A percentile compares a stretch with the other conserved stretches of the same genome.
These are phyloP conservation scores for Geosiphon pyriformis DNA, from an alignment of 192 early-diverging fungal species.

Conservation along the genomic window DNA sequence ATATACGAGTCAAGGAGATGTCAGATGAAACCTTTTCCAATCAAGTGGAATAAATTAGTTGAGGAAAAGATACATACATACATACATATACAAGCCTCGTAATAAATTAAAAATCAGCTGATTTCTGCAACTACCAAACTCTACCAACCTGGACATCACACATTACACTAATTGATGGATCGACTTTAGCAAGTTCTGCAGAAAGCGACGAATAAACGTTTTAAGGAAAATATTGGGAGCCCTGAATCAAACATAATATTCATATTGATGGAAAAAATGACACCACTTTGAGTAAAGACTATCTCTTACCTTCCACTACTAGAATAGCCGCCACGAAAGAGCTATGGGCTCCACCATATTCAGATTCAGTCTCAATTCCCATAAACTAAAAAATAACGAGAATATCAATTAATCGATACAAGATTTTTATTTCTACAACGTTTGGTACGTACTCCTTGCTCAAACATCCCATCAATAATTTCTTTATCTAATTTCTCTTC, in stretches of 20 bases:
- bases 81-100: too few relatives aligned
- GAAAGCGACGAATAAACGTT: not conserved
- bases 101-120: too few relatives aligned
- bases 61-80: not conserved
- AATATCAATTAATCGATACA: too few relatives aligned
- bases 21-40: too few relatives aligned
- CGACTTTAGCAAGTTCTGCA: slow-evolving; percentile 90
- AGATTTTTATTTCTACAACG: not conserved
- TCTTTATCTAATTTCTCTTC: slow-evolving; percentile 71
- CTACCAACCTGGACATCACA: slow-evolving; percentile 78
- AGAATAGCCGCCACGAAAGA: slow-evolving; percentile 82
- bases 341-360: slow-evolving; percentile 75
- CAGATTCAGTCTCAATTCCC: slow-evolving; percentile 82
- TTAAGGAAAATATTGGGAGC: not conserved
- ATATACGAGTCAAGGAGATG: too few relatives aligned
- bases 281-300: not conserved
- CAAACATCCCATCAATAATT: slow-evolving; percentile 80
- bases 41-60: not conserved
- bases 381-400: slow-evolving; percentile 75
- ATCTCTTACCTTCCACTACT: slow-evolving; percentile 64
- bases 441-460: slow-evolving; percentile 72
- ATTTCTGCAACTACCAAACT: too few relatives aligned
- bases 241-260: not conserved
- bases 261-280: not conserved
- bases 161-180: slow-evolving; percentile 83